Conservation (phyloP, 257 asterid genomes). For the Eucommia ulmoides region DNA sequence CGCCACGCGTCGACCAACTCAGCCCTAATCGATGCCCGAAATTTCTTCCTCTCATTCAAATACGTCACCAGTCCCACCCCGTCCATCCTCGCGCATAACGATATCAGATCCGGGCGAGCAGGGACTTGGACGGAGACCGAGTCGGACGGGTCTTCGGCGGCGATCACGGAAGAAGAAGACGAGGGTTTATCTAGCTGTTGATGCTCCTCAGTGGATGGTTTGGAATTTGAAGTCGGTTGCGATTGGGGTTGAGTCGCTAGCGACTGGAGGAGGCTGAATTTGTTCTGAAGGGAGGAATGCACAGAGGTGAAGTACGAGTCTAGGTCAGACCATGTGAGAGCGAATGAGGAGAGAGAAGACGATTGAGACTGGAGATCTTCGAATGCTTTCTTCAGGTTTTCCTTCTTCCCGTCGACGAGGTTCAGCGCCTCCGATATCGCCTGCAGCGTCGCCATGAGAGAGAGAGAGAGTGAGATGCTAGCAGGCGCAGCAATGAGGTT, state of each 20-base stretch:
- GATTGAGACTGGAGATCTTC: conserved; percentile 26
- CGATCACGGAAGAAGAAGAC: not conserved
- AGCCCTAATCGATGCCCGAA: conserved; percentile 28
- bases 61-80: conserved; percentile 37
- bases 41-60: conserved; percentile 36
- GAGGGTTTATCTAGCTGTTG: not conserved
- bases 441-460: conserved; percentile 15
- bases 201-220: too few species aligned
- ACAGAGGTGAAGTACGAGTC: conserved; percentile 34
- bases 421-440: conserved; percentile 27
- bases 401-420: conserved; percentile 29
- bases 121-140: conserved; percentile 23
- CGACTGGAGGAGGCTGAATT: conserved; percentile 29
- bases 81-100: conserved; percentile 43
- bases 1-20: conserved; percentile 48
- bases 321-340: conserved; percentile 34
- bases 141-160: conserved; percentile 5
- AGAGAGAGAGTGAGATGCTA: too few species aligned
- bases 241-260: conserved; percentile 14
- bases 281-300: conserved; percentile 29
- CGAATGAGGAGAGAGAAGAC: conserved; percentile 10
- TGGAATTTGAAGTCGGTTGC: too few species aligned
- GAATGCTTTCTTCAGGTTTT: conserved; percentile 24
- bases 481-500: too few species aligned
- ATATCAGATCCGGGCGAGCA: conserved; percentile 37